These are phyloP conservation scores for Trypanosoma melophagium DNA, from an alignment of 208 protist species.

Conservation along the genomic window DNA sequence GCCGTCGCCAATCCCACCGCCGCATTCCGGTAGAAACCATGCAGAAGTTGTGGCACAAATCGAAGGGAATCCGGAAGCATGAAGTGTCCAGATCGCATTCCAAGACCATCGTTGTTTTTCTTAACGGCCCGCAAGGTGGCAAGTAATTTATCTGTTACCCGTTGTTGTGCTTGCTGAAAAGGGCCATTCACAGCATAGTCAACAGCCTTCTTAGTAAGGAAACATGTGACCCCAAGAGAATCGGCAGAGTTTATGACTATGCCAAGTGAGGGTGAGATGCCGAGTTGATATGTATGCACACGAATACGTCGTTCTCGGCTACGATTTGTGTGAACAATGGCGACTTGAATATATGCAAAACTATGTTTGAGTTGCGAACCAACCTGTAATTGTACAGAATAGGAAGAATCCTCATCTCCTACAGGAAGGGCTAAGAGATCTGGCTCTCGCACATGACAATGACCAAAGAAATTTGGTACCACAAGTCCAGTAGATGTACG, in stretches of 20 bases:
- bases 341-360: constrained; percentile 85
- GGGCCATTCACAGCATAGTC: constrained; percentile 54
- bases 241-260: constrained; percentile 74
- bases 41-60: constrained; percentile 78
- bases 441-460: constrained; percentile 94
- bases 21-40: constrained; percentile 67
- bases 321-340: constrained; percentile 78
- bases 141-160: constrained; percentile 52
- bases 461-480: constrained; percentile 92
- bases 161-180: constrained; percentile 63
- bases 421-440: constrained; percentile 96
- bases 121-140: constrained; percentile 44
- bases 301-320: constrained; percentile 79
- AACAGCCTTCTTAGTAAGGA: constrained; percentile 75
- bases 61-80: constrained; percentile 68
- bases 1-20: constrained; percentile 51
- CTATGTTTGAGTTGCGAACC: constrained; percentile 47
- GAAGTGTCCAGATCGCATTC: constrained; percentile 49
- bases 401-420: constrained; percentile 88
- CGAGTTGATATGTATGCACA: constrained; percentile 81
- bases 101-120: constrained; percentile 50
- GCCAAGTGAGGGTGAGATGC: constrained; percentile 40
- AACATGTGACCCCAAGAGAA: constrained; percentile 61
- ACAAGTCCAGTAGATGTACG: constrained; percentile 83
- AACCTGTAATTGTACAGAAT: constrained; percentile 76